Evolutionary conservation across 2,329 filamentous ascomycete species (phyloP).

Genomic region (Paradendryphiella salina): DNA sequence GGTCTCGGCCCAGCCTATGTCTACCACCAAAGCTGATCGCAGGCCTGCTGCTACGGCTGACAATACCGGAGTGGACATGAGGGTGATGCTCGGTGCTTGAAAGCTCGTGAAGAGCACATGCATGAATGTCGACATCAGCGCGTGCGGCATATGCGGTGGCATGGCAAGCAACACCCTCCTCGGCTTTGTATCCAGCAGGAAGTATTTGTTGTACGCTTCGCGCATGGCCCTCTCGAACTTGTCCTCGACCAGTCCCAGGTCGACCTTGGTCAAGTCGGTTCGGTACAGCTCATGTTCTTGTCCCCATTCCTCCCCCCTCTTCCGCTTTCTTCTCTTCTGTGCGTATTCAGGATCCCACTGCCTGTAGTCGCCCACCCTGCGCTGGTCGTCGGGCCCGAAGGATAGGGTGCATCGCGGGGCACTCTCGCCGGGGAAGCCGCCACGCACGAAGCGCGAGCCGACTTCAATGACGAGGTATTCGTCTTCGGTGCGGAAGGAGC

Average conservation of each 20-base stretch:
- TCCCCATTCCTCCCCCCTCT: conserved; percentile 61
- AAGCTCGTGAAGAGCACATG: conserved; percentile 80
- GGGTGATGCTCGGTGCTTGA: conserved; percentile 76
- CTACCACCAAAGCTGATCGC: conserved; percentile 81
- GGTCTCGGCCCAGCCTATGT: conserved; percentile 92
- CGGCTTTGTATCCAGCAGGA: conserved; percentile 71
- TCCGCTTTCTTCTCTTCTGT: conserved; percentile 54
- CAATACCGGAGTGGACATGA: conserved; percentile 77
- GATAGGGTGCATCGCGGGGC: conserved; percentile 70
- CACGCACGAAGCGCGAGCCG: conserved; percentile 74
- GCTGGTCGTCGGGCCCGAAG: conserved; percentile 75
- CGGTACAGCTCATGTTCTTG: conserved; percentile 74
- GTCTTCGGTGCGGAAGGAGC: conserved; percentile 64
- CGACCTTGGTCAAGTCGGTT: conserved; percentile 70
- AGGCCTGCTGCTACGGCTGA: conserved; percentile 77
- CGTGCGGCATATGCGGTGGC: conserved; percentile 75
- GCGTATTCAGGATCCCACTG: conserved; percentile 64
- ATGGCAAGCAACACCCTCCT: conserved; percentile 75
- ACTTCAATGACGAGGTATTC: conserved; percentile 87
- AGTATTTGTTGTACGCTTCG: conserved; percentile 78
- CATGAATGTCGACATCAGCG: conserved; percentile 73
- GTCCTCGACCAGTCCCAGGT: conserved; percentile 80
- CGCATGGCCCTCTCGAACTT: conserved; percentile 82
- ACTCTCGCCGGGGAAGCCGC: conserved; percentile 85
- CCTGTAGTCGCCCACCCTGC: conserved; percentile 80